These are phyloP conservation scores for Lasiodiplodia citricola DNA, from an alignment of 2,329 filamentous ascomycete species.

Conservation along the genomic window DNA sequence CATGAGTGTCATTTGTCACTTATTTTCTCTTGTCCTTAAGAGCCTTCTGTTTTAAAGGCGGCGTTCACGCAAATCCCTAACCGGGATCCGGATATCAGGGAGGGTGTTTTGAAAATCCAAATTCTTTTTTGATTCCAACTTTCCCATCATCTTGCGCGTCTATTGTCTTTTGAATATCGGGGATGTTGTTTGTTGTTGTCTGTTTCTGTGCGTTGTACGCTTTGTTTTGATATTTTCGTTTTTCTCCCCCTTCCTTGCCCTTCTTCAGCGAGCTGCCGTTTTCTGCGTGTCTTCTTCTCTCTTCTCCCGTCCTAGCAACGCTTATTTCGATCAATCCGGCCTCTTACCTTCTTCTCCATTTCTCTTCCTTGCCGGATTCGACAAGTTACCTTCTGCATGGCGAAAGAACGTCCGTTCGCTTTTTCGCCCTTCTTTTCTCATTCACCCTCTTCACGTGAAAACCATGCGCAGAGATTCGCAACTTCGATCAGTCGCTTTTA, in stretches of 20 bases:
- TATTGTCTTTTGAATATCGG: not conserved
- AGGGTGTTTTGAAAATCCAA: conserved; percentile 21
- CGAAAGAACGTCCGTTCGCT: not conserved
- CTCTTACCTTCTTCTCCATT: not conserved
- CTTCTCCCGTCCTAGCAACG: not conserved
- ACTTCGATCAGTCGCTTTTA: not conserved
- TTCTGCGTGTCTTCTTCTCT: not conserved
- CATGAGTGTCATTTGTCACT: not conserved
- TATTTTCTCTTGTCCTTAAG: not conserved
- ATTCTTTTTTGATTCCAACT: not conserved
- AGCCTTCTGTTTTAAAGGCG: not conserved
- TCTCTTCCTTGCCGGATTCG: not conserved
- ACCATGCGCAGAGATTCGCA: not conserved
- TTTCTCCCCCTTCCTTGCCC: not conserved
- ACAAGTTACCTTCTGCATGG: not conserved
- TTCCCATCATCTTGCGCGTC: not conserved
- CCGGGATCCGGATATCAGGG: not conserved
- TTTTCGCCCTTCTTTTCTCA: not conserved
- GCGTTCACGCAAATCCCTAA: not conserved
- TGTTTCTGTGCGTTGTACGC: not conserved
- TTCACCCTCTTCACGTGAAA: not conserved
- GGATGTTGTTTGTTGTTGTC: not conserved
- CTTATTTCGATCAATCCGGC: not conserved
- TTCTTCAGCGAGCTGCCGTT: not conserved
- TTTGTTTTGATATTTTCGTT: not conserved